Evolutionary conservation across 2,329 filamentous ascomycete genomes (phyloP), one percentile per base, ranked within the genome.

Genomic region (Dothiorella sarmentorum): DNA sequence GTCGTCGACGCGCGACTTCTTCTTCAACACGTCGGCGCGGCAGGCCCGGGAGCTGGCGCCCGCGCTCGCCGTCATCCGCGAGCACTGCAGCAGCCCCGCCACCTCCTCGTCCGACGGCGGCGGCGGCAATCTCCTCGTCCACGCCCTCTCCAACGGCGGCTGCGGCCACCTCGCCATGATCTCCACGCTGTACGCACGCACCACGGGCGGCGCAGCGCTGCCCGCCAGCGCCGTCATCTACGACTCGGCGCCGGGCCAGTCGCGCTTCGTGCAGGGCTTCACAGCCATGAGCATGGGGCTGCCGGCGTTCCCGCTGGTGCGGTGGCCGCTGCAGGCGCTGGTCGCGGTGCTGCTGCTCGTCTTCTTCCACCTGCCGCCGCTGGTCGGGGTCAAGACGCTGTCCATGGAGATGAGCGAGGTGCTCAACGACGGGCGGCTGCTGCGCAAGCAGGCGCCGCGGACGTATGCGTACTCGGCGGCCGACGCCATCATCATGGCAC

Each of bases 391-490:
- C n/a, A 6, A 29, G 22, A 58, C 55, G n/a, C 22, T 42, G 55
- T 13, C 55, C 10, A 40, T 15, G 15, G 3, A 6, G 2, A 40
- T 58, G 55, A 33, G 55, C 24, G 42, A 58, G 3, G 17, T 40
- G 24, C 43, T 58, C 9, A 42, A 56, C 22, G 53, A 35, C 13
- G n/a, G 9, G 7, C 2, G 11, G 2, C 15, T 22, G 4, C 3
- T 58, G 17, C 13, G 33, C 10, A 62, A 24, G 1, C 53, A 52
- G 10, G 74, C 80, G 1, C 76, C 77, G 17, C 74, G 81, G 52
- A 64, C 85, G 59, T 86, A 84, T 68, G 62, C 85, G 26, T 87
- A 86, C 65, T 84, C 82, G 62, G 80, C 78, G 60, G 78, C 77
- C 47, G 84, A 87, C 62, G 73, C 79, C 42, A 75, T 87, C 61